Evolutionary conservation across 2,329 filamentous ascomycete genomes (phyloP).

Genomic region (Stenocarpella maydis): DNA sequence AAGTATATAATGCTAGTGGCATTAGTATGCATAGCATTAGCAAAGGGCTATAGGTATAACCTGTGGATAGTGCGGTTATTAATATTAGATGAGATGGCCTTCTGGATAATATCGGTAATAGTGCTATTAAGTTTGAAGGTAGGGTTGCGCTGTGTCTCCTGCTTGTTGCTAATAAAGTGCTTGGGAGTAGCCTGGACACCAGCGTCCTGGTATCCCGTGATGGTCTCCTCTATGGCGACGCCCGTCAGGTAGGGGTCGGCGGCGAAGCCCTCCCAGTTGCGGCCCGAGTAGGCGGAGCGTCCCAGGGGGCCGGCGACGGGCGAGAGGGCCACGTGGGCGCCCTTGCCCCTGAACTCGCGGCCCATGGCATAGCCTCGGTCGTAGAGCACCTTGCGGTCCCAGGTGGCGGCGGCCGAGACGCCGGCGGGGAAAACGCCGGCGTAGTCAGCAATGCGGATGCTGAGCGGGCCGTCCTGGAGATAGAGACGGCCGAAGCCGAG

Average conservation of each 20-base stretch:
- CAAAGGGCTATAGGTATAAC: slow-evolving; percentile 73
- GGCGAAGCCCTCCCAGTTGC: slow-evolving; percentile 87
- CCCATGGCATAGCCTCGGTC: slow-evolving; percentile 74
- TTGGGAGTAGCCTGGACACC: slow-evolving; percentile 62
- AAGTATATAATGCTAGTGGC: slow-evolving; percentile 76
- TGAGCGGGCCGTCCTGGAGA: slow-evolving; percentile 6
- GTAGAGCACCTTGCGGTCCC: slow-evolving; percentile 79
- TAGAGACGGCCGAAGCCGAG: slow-evolving; percentile 8
- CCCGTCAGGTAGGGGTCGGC: slow-evolving; percentile 78
- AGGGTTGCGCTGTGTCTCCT: slow-evolving; percentile 65
- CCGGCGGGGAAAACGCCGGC: slow-evolving; percentile 82
- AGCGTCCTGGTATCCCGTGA: slow-evolving; percentile 62
- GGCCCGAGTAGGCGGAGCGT: slow-evolving; percentile 54
- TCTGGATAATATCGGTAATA: neutral
- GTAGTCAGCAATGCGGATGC: neutral
- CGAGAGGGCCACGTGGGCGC: slow-evolving; percentile 77
- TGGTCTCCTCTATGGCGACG: slow-evolving; percentile 67
- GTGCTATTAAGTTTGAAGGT: neutral
- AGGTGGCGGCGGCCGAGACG: slow-evolving; percentile 80
- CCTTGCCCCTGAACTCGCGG: slow-evolving; percentile 73
- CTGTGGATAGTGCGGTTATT: slow-evolving; percentile 75
- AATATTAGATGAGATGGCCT: slow-evolving; percentile 61
- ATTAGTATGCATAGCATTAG: slow-evolving; percentile 71
- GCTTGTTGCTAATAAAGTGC: slow-evolving; percentile 75
- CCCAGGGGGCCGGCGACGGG: neutral